These are phyloP conservation scores for Psidium friedrichsthalianum DNA, from an alignment of 345 rosid genomes.

Conservation along the genomic window DNA sequence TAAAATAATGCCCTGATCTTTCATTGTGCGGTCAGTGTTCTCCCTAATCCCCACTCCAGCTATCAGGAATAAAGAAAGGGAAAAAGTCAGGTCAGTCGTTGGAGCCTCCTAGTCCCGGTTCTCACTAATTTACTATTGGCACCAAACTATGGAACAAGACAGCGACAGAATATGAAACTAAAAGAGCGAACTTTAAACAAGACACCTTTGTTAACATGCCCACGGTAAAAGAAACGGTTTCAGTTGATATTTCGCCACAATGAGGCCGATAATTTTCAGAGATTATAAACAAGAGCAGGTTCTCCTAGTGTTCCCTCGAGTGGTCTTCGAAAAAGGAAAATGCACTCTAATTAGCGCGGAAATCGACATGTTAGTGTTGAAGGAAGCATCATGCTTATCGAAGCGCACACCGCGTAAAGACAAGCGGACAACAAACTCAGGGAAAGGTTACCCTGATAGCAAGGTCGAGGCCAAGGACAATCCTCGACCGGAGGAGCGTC, in stretches of 20 bases:
- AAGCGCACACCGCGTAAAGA: not conserved
- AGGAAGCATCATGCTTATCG: not conserved
- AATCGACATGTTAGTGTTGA: not conserved
- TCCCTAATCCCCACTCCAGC: not conserved
- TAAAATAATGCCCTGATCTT: not conserved
- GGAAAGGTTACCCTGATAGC: constrained; percentile 45
- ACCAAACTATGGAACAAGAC: not conserved
- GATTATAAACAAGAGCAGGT: not conserved
- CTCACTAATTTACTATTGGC: not conserved
- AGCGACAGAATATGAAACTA: not conserved
- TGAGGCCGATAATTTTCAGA: not conserved
- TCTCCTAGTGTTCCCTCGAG: not conserved
- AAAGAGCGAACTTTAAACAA: not conserved
- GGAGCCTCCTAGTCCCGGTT: not conserved
- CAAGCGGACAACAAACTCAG: not conserved
- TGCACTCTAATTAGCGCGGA: not conserved
- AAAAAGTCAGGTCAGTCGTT: not conserved
- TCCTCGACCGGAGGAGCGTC: constrained; percentile 22
- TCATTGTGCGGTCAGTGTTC: not conserved
- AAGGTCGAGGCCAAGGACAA: constrained; percentile 57
- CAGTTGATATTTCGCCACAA: not conserved
- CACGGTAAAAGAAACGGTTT: not conserved
- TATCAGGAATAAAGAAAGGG: not conserved
- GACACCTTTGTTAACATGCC: not conserved
- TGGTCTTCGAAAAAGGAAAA: not conserved